These are phyloP conservation scores for Poa pratensis DNA, from an alignment of 176 grass and related monocot genomes.

Conservation along the genomic window DNA sequence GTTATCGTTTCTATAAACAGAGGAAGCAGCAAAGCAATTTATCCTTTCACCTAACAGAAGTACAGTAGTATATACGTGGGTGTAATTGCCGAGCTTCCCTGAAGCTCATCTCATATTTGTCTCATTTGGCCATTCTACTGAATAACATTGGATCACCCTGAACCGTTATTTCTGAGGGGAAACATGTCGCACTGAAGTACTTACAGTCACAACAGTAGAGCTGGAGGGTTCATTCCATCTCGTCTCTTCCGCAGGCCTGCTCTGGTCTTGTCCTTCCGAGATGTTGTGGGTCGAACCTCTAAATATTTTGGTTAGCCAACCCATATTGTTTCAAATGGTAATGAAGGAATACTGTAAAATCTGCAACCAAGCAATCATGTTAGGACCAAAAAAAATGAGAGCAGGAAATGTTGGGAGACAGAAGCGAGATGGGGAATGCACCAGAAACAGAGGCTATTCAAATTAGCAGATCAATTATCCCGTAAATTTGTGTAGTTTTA, in stretches of 20 bases:
- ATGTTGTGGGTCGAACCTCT: conserved; percentile 77
- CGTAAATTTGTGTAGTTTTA: too few relatives aligned
- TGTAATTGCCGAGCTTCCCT: background rate
- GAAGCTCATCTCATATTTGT: background rate
- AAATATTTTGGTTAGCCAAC: conserved; percentile 87
- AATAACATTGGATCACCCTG: background rate
- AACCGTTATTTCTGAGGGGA: background rate
- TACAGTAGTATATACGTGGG: background rate
- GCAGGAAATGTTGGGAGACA: background rate
- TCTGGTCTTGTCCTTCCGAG: conserved; percentile 62
- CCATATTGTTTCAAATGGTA: conserved; percentile 52
- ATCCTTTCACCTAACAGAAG: background rate
- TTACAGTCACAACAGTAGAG: conserved; percentile 53
- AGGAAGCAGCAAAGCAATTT: background rate
- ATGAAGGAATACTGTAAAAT: background rate
- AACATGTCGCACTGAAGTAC: conserved; percentile 4
- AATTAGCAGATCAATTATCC: too few relatives aligned
- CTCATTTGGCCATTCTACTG: conserved; percentile 10
- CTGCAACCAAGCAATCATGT: conserved; percentile 35
- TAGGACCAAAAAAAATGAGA: background rate
- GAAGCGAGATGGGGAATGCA: background rate
- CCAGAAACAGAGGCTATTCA: background rate
- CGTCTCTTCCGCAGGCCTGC: conserved; percentile 44
- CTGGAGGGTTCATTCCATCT: conserved; percentile 56
- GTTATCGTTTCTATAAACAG: background rate